phyloP scores from a whole-genome alignment of 805 yeast genomes.

The Sugiyamaella americana region DNA sequence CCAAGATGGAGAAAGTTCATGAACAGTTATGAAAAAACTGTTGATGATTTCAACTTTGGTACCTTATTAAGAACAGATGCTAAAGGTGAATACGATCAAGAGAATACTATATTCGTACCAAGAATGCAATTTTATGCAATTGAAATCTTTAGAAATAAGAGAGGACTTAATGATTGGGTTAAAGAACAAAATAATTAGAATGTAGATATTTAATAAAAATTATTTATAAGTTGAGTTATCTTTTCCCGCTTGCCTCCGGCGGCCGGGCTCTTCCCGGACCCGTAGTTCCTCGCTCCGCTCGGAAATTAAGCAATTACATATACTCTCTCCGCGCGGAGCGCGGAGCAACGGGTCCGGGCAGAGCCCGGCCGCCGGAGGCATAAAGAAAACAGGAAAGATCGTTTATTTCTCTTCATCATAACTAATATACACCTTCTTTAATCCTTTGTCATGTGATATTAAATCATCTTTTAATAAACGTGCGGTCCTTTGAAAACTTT shows the following conservation, averaged over 20 bases:
- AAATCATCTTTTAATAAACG: conserved; percentile 7
- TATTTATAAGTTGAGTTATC: too few species aligned
- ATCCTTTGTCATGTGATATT: conserved; percentile 6
- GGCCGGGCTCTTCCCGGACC: too few species aligned
- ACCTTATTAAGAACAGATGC: conserved; percentile 77
- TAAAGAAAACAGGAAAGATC: too few species aligned
- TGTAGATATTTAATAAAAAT: too few species aligned
- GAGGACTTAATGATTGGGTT: conserved; percentile 90
- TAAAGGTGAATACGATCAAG: conserved; percentile 69
- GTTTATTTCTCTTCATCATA: neutral
- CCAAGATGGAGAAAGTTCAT: conserved; percentile 86
- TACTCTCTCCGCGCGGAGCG: too few species aligned
- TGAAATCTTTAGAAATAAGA: conserved; percentile 88
- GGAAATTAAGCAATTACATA: too few species aligned
- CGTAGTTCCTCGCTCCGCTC: too few species aligned
- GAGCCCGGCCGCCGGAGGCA: too few species aligned
- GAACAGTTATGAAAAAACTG: conserved; percentile 67
- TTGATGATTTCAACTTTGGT: conserved; percentile 94
- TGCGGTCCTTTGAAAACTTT: conserved; percentile 9
- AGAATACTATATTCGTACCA: conserved; percentile 79
- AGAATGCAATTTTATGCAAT: conserved; percentile 93
- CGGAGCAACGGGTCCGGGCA: too few species aligned
- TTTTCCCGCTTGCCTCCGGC: too few species aligned
- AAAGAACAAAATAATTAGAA: too few species aligned
- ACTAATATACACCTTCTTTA: conserved; percentile 9